These are phyloP conservation scores for Trichoderma gamsii DNA, from an alignment of 495 filamentous ascomycete genomes.

Conservation along the genomic window DNA sequence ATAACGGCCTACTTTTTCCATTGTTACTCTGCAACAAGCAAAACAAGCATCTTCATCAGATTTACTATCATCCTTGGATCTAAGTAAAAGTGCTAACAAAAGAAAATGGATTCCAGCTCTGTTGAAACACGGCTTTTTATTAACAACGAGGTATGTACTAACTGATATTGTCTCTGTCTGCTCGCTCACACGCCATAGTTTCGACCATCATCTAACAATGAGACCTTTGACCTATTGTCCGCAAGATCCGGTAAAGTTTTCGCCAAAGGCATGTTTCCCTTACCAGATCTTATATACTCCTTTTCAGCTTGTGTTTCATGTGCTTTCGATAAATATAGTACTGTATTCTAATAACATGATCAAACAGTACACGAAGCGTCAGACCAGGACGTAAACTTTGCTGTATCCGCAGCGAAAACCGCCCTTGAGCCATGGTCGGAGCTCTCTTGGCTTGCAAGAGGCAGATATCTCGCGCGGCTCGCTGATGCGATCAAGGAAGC, in stretches of 20 bases:
- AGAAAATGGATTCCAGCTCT: background rate
- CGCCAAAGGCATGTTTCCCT: conserved; percentile 21
- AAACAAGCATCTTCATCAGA: background rate
- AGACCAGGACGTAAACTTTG: conserved; percentile 46
- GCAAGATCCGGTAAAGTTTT: conserved; percentile 28
- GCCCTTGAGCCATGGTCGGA: conserved; percentile 54
- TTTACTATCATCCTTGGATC: background rate
- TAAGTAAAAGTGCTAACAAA: background rate
- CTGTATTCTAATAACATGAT: background rate
- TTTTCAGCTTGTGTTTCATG: background rate
- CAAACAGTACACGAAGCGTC: conserved; percentile 28
- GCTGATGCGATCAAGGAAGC: conserved; percentile 42
- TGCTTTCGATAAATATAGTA: background rate
- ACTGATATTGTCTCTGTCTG: background rate
- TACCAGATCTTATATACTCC: background rate
- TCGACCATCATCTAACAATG: conserved; percentile 31
- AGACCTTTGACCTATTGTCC: conserved; percentile 31
- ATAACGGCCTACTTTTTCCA: background rate
- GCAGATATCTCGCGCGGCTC: conserved; percentile 45
- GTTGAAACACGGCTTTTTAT: conserved; percentile 29
- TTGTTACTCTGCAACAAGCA: background rate
- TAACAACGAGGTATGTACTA: conserved; percentile 29
- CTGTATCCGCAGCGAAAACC: conserved; percentile 53
- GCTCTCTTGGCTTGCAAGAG: conserved; percentile 38
- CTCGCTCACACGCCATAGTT: conserved; percentile 22